phyloP scores from a whole-genome alignment of 2,329 filamentous ascomycete genomes.

The Gaeumannomyces tritici region DNA sequence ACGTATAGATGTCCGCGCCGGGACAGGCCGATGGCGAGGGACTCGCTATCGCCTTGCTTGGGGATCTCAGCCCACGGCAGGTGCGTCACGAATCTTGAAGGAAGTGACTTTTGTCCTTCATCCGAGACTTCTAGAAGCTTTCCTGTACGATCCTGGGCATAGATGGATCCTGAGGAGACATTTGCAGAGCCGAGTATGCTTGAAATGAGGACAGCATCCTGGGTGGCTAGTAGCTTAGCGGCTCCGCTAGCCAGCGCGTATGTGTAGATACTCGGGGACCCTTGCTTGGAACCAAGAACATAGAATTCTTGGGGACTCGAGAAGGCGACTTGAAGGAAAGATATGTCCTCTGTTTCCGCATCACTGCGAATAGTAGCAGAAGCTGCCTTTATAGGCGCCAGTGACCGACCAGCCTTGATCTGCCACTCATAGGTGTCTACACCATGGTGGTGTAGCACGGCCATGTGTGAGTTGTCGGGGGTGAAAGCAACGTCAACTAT shows the following conservation, averaged over 20 bases:
- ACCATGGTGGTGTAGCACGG: slow-evolving; percentile 57
- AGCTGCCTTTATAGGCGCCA: slow-evolving; percentile 24
- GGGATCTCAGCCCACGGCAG: slow-evolving; percentile 44
- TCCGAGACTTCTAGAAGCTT: slow-evolving; percentile 29
- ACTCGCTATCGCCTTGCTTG: slow-evolving; percentile 25
- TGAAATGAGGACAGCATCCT: not conserved
- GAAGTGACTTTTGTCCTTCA: slow-evolving; percentile 21
- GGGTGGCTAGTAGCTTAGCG: not conserved
- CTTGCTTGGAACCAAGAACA: not conserved
- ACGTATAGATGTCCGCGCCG: slow-evolving; percentile 70
- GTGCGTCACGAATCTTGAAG: slow-evolving; percentile 30
- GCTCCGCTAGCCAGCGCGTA: not conserved
- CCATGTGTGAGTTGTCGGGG: slow-evolving; percentile 53
- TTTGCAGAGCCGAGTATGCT: slow-evolving; percentile 6
- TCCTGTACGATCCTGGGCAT: slow-evolving; percentile 36
- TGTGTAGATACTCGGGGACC: not conserved
- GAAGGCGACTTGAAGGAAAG: slow-evolving; percentile 14
- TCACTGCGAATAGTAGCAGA: not conserved
- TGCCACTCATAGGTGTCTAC: slow-evolving; percentile 65
- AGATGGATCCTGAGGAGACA: slow-evolving; percentile 14
- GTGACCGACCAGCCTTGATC: slow-evolving; percentile 42
- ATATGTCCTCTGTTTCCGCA: not conserved
- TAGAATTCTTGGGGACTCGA: not conserved
- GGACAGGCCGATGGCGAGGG: slow-evolving; percentile 55
- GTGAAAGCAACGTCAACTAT: slow-evolving; percentile 69